Percentiles rank a stretch among this genome's conserved stretches.
Evolutionary conservation across 2,329 filamentous ascomycete genomes (phyloP).

Genomic region (Talaromyces atroroseus): DNA sequence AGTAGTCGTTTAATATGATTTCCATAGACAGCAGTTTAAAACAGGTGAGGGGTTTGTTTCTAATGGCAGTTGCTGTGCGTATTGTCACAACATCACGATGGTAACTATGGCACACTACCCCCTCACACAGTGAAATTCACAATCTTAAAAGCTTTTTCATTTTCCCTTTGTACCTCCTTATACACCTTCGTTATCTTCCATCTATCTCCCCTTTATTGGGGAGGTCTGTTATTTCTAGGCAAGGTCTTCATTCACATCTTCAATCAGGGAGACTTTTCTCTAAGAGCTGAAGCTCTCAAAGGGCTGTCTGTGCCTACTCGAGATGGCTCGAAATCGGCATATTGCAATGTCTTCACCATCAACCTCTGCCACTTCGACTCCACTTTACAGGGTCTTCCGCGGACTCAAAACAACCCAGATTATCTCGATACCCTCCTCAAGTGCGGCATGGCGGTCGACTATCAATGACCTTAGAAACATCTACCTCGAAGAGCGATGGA

Average conservation of each 20-base stretch:
- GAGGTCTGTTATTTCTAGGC: not conserved
- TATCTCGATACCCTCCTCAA: not conserved
- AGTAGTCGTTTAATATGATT: not conserved
- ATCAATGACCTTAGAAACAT: slow-evolving; percentile 5
- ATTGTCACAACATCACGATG: not conserved
- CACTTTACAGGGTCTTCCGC: slow-evolving; percentile 10
- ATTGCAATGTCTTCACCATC: slow-evolving; percentile 1
- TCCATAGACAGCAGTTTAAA: not conserved
- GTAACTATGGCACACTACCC: not conserved
- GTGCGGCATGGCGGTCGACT: slow-evolving; percentile 4
- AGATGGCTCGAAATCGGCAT: not conserved
- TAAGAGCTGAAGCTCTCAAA: not conserved
- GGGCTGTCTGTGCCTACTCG: not conserved
- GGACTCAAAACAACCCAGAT: slow-evolving; percentile 9
- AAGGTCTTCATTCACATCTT: not conserved
- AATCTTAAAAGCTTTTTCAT: not conserved
- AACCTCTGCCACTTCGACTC: slow-evolving; percentile 2
- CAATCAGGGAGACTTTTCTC: not conserved
- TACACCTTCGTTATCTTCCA: not conserved
- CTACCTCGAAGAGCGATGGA: slow-evolving; percentile 10
- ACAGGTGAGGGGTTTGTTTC: not conserved
- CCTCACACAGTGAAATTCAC: not conserved
- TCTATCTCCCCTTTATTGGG: not conserved
- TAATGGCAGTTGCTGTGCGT: not conserved
- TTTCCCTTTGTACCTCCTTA: not conserved